Percentiles rank a stretch among this genome's conserved stretches.
Conservation (phyloP, 179 eudicot species). For the Heliamphora pulchella region DNA sequence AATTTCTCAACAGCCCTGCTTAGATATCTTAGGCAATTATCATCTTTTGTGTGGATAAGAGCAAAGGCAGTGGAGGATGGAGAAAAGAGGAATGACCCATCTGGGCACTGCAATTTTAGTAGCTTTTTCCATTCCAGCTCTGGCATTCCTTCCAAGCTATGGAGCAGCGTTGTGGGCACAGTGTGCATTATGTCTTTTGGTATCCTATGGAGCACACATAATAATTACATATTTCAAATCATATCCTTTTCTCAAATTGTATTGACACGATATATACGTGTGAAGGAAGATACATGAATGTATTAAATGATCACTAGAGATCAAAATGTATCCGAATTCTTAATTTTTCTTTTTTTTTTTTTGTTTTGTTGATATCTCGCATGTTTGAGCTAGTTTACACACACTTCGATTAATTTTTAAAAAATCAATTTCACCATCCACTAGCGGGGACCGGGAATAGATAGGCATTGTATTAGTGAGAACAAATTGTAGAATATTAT, state of each 20-base stretch:
- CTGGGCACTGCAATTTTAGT: conserved; percentile 52
- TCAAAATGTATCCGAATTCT: no score
- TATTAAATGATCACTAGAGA: no score
- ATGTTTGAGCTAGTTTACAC: no score
- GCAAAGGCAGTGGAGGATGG: conserved; percentile 97
- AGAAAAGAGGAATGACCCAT: conserved; percentile 92
- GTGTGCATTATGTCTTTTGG: conserved; percentile 73
- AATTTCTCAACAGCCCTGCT: conserved; percentile 51
- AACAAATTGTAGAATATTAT: no score
- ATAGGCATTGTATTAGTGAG: no score
- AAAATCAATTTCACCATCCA: no score
- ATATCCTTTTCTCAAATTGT: no score
- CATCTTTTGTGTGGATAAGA: conserved; percentile 68
- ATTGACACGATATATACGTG: background rate
- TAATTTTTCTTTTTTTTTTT: no score
- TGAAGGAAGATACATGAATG: no score
- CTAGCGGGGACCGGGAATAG: no score
- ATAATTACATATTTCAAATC: conserved; percentile 4
- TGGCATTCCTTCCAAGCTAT: conserved; percentile 79
- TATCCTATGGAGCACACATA: conserved; percentile 42
- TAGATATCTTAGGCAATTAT: conserved; percentile 60
- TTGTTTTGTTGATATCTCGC: no score
- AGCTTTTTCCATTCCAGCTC: conserved; percentile 76
- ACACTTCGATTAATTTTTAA: no score
- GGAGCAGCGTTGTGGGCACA: conserved; percentile 78